Evolutionary conservation across 108 stramenopile species (phyloP), one percentile per base, ranked within the genome.

Genomic region (Conticribra guillardii): DNA sequence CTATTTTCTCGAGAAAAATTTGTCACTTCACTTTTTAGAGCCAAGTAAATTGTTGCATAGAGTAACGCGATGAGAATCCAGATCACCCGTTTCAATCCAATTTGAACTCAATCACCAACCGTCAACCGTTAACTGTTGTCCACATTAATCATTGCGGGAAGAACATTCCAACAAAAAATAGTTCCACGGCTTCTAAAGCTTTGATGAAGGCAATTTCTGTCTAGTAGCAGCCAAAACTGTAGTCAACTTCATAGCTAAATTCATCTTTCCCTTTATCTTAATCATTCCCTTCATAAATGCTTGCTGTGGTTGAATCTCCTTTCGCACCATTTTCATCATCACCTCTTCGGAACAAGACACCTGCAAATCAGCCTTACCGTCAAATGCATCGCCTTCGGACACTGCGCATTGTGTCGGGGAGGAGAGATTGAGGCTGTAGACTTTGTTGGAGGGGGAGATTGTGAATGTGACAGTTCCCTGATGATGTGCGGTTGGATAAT

Each of bases 201-300:
- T 80, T 7, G 74, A 52, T 47, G 28, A 28, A 3, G 83, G 81
- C 71, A 90, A 67, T 15, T 74, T 74, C 62, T 90, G 85, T 60
- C 92, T 74, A 1, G 92, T 90, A 9, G 89, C 92, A 62, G 84
- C 83, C 45, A 93, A 54, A 30, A 93, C 81, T 22, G 85, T 45
- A 8, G 84, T 87, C 33, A 93, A 58, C 74, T 93, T 93, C 89
- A 93, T 89, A 0, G 92, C 92, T 34, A 93, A 57, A 41, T 77
- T 82, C 92, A 90, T 90, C 46, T 90, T 93, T 8, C 92, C 92
- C 65, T 93, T 90, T 54, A 93, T 87, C 50, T 90, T 90, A 9
- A 93, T 56, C 67, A 71, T 76, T 29, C 80, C 80, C 70, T 81
- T 76, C 80, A 81, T 81, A 52, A 81, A 81, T 21, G 80, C 80